phyloP scores from a whole-genome alignment of 2,329 filamentous ascomycete genomes.

The Beauveria scarabaeidicola region DNA sequence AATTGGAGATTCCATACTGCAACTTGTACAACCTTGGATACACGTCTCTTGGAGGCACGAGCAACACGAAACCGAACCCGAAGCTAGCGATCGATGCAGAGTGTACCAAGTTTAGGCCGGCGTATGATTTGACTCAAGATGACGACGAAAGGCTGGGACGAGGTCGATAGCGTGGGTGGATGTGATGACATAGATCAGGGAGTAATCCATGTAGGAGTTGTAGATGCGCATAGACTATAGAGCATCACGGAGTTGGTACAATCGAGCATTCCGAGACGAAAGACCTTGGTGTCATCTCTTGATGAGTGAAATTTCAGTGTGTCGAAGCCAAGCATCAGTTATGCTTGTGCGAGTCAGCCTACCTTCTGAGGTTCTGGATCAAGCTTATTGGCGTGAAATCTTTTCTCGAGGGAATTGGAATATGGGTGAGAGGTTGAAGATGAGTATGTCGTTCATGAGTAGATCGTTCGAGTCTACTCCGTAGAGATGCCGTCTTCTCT shows the following conservation, averaged over 20 bases:
- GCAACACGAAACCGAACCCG: constrained; percentile 86
- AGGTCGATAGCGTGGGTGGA: constrained; percentile 35
- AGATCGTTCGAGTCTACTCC: background rate
- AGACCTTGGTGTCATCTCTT: background rate
- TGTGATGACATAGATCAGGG: background rate
- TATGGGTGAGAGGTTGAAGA: background rate
- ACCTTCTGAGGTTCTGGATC: background rate
- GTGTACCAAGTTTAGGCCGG: constrained; percentile 51
- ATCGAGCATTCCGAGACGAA: background rate
- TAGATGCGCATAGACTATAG: constrained; percentile 8
- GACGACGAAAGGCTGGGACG: constrained; percentile 71
- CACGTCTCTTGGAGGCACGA: constrained; percentile 83
- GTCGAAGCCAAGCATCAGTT: background rate
- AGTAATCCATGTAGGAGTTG: background rate
- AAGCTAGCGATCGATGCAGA: constrained; percentile 41
- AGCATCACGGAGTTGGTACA: background rate
- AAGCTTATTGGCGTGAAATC: background rate
- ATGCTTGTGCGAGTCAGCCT: constrained; percentile 2
- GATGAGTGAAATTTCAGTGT: background rate
- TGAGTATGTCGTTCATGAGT: background rate
- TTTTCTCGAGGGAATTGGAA: too few relatives aligned
- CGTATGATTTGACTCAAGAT: constrained; percentile 68
- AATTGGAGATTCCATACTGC: constrained; percentile 76
- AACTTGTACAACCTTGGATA: constrained; percentile 79
- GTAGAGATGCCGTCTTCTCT: too few relatives aligned